A percentile compares a stretch with the other conserved stretches of the same genome.
These are phyloP conservation scores for Puccinia horiana DNA, from an alignment of 1,284 basidiomycete species.

Conservation along the genomic window DNA sequence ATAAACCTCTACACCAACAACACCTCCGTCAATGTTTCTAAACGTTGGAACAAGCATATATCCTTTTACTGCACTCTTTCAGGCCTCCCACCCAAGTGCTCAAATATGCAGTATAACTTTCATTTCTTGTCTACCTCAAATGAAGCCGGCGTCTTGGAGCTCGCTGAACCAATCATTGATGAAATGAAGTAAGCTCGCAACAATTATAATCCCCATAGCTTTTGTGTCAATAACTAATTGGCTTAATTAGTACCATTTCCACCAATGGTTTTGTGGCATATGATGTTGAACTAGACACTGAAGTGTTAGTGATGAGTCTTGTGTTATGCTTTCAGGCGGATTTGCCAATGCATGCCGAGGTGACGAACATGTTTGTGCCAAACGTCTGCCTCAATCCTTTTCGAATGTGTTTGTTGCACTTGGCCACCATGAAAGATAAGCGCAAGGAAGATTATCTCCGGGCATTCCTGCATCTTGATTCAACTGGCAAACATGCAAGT, in stretches of 20 bases:
- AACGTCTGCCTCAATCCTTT: neutral
- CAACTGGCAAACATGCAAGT: neutral
- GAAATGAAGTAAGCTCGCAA: constrained; percentile 10
- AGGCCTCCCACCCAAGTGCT: constrained; percentile 55
- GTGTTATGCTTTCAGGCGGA: neutral
- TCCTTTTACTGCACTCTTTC: constrained; percentile 59
- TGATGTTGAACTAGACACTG: neutral
- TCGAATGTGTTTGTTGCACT: neutral
- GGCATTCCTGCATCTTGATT: neutral
- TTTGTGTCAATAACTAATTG: neutral
- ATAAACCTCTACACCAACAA: constrained; percentile 63
- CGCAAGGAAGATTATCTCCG: neutral
- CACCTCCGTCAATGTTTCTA: constrained; percentile 62
- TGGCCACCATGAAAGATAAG: neutral
- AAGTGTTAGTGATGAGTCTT: neutral
- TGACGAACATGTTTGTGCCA: neutral
- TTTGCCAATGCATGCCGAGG: neutral
- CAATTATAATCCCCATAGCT: too few species aligned
- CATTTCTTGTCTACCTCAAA: constrained; percentile 61
- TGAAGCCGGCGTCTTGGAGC: neutral
- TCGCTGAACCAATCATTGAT: neutral
- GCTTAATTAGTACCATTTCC: neutral
- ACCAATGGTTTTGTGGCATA: neutral
- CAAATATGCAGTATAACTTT: constrained; percentile 56
- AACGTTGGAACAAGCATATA: constrained; percentile 63